These are phyloP conservation scores for Penicillium alfredii DNA, from an alignment of 495 filamentous ascomycete genomes.

Conservation along the genomic window DNA sequence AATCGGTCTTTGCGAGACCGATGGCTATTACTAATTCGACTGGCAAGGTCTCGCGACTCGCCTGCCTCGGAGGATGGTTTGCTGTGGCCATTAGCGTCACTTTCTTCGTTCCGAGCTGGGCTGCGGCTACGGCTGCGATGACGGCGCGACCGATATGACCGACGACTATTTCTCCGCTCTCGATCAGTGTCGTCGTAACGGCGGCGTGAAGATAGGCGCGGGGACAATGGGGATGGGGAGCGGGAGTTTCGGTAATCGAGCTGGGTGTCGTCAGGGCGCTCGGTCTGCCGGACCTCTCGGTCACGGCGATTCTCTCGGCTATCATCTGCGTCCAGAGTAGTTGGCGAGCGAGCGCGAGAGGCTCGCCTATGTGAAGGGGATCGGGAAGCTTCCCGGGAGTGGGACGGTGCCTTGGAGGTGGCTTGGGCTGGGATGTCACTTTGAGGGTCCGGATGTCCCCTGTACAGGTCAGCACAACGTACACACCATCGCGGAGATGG, in stretches of 20 bases:
- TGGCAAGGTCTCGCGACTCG: constrained; percentile 13
- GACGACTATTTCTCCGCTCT: constrained; percentile 38
- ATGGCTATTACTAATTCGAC: constrained; percentile 25
- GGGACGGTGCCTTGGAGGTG: constrained; percentile 30
- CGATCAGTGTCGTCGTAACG: constrained; percentile 40
- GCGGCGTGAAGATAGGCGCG: constrained; percentile 46
- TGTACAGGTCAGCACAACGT: too few species aligned
- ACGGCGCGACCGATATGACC: constrained; percentile 41
- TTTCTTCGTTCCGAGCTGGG: constrained; percentile 24
- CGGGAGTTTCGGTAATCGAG: constrained; percentile 32
- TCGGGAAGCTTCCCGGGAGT: constrained; percentile 32
- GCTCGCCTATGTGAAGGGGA: constrained; percentile 48
- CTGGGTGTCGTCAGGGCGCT: constrained; percentile 1
- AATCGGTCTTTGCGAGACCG: constrained; percentile 35
- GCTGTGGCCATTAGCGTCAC: constrained; percentile 15
- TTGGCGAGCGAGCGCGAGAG: constrained; percentile 55
- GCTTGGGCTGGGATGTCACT: constrained; percentile 25
- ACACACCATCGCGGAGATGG: too few species aligned
- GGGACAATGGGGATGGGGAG: constrained; percentile 48
- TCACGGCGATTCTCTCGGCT: constrained; percentile 43
- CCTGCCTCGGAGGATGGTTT: constrained; percentile 12
- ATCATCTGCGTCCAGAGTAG: constrained; percentile 41
- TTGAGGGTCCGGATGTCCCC: constrained; percentile 19
- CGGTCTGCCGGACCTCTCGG: constrained; percentile 23
- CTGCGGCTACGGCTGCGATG: constrained; percentile 42